Conservation (phyloP, 2,329 filamentous ascomycete genomes). For the Akanthomyces muscarius region DNA sequence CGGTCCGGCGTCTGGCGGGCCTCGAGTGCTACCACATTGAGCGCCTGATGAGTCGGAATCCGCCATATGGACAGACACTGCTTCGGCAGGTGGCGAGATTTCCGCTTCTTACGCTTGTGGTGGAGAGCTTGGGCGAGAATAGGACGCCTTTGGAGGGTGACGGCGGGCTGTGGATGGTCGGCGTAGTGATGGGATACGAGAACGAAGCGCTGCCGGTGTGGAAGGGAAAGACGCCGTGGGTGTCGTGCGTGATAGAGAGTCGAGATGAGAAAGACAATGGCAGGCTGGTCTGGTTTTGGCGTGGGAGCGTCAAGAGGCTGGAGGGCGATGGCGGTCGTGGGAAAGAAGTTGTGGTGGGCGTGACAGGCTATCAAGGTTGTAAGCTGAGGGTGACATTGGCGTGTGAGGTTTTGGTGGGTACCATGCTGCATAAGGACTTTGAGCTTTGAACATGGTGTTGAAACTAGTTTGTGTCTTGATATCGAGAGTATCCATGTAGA, state of each 20-base stretch:
- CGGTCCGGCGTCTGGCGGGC: slow-evolving; percentile 63
- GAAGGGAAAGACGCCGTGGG: slow-evolving; percentile 58
- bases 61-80: slow-evolving; percentile 73
- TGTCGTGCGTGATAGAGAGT: slow-evolving; percentile 68
- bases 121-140: slow-evolving; percentile 16
- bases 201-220: slow-evolving; percentile 63
- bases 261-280: slow-evolving; percentile 19
- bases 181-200: slow-evolving; percentile 64
- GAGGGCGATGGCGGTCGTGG: slow-evolving; percentile 37
- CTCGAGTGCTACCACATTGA: slow-evolving; percentile 72
- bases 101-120: slow-evolving; percentile 50
- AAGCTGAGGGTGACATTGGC: slow-evolving; percentile 66
- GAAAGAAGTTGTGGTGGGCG: slow-evolving; percentile 52
- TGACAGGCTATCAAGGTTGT: slow-evolving; percentile 49
- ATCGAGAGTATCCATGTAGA: background rate
- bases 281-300: slow-evolving; percentile 63
- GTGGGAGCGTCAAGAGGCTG: slow-evolving; percentile 60
- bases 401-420: slow-evolving; percentile 79
- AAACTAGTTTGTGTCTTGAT: too few relatives aligned
- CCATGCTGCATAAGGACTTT: slow-evolving; percentile 34
- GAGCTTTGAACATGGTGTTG: slow-evolving; percentile 12
- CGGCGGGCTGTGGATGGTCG: slow-evolving; percentile 41
- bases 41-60: slow-evolving; percentile 69
- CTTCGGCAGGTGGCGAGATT: slow-evolving; percentile 64
- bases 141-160: background rate